Evolutionary conservation across 352 stramenopile genomes (phyloP).

Genomic region (Globisporangium cylindrosporum): DNA sequence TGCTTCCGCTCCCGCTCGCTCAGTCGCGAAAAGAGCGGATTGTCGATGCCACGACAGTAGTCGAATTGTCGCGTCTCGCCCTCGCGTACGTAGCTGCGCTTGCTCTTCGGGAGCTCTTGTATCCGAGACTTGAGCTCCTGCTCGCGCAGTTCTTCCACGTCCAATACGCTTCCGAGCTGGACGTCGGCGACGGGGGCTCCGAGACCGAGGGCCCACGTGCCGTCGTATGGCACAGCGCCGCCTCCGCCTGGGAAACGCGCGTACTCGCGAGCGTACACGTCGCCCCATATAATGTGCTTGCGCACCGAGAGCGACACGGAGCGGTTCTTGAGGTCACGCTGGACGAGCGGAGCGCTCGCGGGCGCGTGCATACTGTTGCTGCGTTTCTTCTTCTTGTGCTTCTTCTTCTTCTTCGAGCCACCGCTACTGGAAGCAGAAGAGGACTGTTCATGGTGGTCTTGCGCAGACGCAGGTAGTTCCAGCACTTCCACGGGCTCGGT

Average conservation of each 20-base stretch:
- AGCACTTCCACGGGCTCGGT: constrained; percentile 44
- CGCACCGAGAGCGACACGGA: constrained; percentile 57
- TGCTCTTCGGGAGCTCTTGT: constrained; percentile 62
- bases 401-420: constrained; percentile 57
- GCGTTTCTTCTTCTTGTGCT: constrained; percentile 68
- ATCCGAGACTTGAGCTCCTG: constrained; percentile 50
- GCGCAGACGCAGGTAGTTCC: constrained; percentile 24
- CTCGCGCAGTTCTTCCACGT: constrained; percentile 55
- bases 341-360: constrained; percentile 23
- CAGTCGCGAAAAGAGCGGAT: constrained; percentile 75
- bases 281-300: constrained; percentile 79
- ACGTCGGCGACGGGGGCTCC: constrained; percentile 61
- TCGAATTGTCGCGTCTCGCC: constrained; percentile 83
- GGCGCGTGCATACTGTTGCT: constrained; percentile 67
- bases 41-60: constrained; percentile 65
- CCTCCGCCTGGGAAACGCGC: constrained; percentile 75
- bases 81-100: constrained; percentile 48
- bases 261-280: constrained; percentile 71
- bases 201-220: constrained; percentile 77
- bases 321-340: constrained; percentile 40
- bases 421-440: neutral
- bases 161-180: constrained; percentile 62
- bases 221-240: constrained; percentile 72
- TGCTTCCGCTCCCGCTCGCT: constrained; percentile 67
- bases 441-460: constrained; percentile 6